Base-by-base conservation (phyloP, 2,329 filamentous ascomycete genomes). In the Cladophialophora exuberans region DNA sequence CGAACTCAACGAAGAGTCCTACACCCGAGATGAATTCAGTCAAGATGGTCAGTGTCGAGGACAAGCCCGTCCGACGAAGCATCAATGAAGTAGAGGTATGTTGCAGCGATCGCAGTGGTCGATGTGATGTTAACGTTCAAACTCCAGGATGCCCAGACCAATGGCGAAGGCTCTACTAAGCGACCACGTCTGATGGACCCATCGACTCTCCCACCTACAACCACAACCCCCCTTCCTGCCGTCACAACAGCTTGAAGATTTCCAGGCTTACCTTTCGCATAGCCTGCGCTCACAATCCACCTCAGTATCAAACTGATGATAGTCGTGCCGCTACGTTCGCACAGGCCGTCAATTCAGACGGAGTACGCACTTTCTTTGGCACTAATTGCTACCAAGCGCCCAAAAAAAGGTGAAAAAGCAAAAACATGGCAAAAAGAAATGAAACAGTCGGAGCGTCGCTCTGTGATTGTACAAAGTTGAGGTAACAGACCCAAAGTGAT, bases 391-490 rank as follows among this genome's bases (percentile, higher is more conserved):
- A 11, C 41, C 23, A 38, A 44, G 33, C 50, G 52, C 53, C 52
- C 46, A 56, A 61, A 61, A 59, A 61, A 61, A 57, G 54, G 50
- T 49, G 49, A 61, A 58, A 61, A 61, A 33, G 43, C 54, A 54
- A 51, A 38, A 52, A 48, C n/a, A n/a, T 48, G 51, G n/a, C 33
- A 54, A 56, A 60, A 60, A 46, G 46, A 53, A 51, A 45, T 49
- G 49, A 52, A 44, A 15, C 18, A 48, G 30, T 42, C 25, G 45
- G 53, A 54, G 45, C 39, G 20, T 35, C 23, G 46, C 50, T 54
- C 50, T 43, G 28, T 43, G 45, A 47, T 25, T 33, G 22, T 49
- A 44, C 49, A 41, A 57, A 35, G n/a, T 6, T 51, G 57, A 56
- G 54, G 51, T 60, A 43, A 36, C 44, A 47, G 41, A 54, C 49